Base-by-base conservation (phyloP, 306 rosid genomes). In the Citrullus colocynthis region DNA sequence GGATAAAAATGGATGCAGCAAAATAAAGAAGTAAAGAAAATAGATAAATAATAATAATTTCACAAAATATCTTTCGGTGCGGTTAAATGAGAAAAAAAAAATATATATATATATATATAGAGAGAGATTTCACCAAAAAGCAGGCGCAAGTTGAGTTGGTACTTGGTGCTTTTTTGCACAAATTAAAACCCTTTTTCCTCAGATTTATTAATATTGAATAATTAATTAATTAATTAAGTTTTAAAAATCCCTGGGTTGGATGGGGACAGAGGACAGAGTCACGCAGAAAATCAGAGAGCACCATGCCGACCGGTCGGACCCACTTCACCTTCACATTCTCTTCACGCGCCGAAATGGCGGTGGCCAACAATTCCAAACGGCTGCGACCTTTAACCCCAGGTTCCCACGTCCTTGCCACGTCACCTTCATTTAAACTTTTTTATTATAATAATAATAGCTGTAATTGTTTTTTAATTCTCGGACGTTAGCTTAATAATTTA, bases 281-380 rank as follows among this genome's bases (percentile, higher is more conserved):
- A 21, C 39, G 76, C 76, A 71, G 76, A 16, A 71, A 71, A 71
- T 71, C 59, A 71, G 76, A 71, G 12, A 48, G 76, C 59, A 24
- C 76, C 76, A 49, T 71, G 12, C 76, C 76, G 76, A 71, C 58
- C 76, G 59, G 59, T 71, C 21, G 76, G 76, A 14, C 76, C 76
- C 76, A 48, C 76, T 48, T 7, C 48, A 18, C 16, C 51, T 36
- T 36, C 28, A 11, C 7, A 6, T 10, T 21, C 9, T 48, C 6
- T 18, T 71, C 76, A 71, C 76, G 76, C 76, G 76, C 76, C 76
- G n/a, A 51, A 13, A 16, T 15, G 58, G 39, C 76, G 57, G 76
- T 45, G 76, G 1, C 55, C 5, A 12, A 21, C 75, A 42, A 69
- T 16, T 64, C 21, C 45, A 64, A 64, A 64, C 49, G 49, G n/a